phyloP scores from a whole-genome alignment of 352 stramenopile species.

The Phytophthora lateralis region DNA sequence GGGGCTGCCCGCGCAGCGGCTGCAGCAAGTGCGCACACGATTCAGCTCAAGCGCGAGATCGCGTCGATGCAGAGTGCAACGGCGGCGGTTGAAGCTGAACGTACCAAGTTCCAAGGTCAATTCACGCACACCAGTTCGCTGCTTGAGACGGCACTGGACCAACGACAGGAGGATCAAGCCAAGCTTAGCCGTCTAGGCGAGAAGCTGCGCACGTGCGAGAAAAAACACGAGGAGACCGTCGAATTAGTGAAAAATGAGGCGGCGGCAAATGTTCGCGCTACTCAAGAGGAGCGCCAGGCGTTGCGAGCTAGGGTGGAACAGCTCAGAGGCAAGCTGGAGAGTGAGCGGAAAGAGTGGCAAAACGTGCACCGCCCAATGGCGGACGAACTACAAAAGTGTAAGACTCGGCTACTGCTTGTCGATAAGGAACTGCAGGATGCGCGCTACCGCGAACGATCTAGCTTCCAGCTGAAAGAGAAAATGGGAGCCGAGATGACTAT shows the following conservation, averaged over 20 bases:
- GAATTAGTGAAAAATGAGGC: constrained; percentile 63
- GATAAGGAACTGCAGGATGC: constrained; percentile 75
- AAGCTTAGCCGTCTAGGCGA: constrained; percentile 55
- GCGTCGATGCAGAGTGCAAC: constrained; percentile 55
- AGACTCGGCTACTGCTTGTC: constrained; percentile 51
- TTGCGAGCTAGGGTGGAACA: constrained; percentile 68
- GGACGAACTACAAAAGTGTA: constrained; percentile 64
- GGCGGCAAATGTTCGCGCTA: constrained; percentile 53
- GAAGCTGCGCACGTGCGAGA: constrained; percentile 61
- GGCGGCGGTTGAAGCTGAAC: constrained; percentile 48
- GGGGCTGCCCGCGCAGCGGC: constrained; percentile 46
- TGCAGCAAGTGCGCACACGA: constrained; percentile 59
- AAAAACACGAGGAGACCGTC: constrained; percentile 68
- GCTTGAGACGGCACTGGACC: constrained; percentile 73
- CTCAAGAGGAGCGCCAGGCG: constrained; percentile 75
- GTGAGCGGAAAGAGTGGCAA: constrained; percentile 74
- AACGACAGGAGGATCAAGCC: constrained; percentile 70
- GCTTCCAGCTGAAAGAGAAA: constrained; percentile 76
- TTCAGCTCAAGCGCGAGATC: constrained; percentile 85
- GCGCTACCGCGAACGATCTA: constrained; percentile 65
- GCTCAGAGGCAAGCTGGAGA: constrained; percentile 67
- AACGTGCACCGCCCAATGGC: constrained; percentile 49
- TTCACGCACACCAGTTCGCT: constrained; percentile 75
- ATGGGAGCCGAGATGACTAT: constrained; percentile 49
- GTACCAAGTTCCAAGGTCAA: constrained; percentile 51